These are phyloP conservation scores for Odontarrhena argentea DNA, from an alignment of 345 rosid genomes.

Conservation along the genomic window DNA sequence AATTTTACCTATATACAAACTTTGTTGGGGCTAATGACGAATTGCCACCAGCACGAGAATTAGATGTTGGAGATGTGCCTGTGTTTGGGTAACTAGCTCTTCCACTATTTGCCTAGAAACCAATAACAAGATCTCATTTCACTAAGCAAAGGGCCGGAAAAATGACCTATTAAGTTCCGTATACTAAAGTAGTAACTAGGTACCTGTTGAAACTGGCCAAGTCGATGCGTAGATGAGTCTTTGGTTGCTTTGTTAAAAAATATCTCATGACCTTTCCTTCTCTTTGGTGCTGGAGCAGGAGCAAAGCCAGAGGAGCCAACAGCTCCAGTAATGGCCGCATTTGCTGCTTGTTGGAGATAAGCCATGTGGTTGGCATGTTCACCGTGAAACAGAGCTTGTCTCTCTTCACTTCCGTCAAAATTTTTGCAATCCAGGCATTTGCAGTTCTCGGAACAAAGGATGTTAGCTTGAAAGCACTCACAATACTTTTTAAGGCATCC, in stretches of 20 bases:
- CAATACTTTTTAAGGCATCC: constrained; percentile 99
- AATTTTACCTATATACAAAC: constrained; percentile 73
- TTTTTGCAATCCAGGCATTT: constrained; percentile 97
- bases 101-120: constrained; percentile 46
- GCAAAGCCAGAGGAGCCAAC: constrained; percentile 93
- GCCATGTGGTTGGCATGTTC: constrained; percentile 83
- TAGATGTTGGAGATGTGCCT: constrained; percentile 52
- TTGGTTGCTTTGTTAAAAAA: constrained; percentile 62
- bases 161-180: neutral
- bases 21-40: constrained; percentile 59
- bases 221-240: constrained; percentile 61
- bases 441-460: constrained; percentile 96
- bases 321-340: constrained; percentile 99
- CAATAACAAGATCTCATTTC: constrained; percentile 12
- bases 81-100: constrained; percentile 53
- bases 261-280: constrained; percentile 84
- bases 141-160: neutral
- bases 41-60: constrained; percentile 50
- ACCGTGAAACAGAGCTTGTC: constrained; percentile 91
- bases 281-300: constrained; percentile 70
- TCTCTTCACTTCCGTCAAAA: constrained; percentile 97
- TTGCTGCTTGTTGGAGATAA: constrained; percentile 96
- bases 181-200: constrained; percentile 28
- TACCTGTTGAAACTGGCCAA: constrained; percentile 76
- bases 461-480: constrained; percentile 97